These are phyloP conservation scores for Fusarium pininemorale DNA, from an alignment of 2,329 filamentous ascomycete genomes.

Conservation along the genomic window DNA sequence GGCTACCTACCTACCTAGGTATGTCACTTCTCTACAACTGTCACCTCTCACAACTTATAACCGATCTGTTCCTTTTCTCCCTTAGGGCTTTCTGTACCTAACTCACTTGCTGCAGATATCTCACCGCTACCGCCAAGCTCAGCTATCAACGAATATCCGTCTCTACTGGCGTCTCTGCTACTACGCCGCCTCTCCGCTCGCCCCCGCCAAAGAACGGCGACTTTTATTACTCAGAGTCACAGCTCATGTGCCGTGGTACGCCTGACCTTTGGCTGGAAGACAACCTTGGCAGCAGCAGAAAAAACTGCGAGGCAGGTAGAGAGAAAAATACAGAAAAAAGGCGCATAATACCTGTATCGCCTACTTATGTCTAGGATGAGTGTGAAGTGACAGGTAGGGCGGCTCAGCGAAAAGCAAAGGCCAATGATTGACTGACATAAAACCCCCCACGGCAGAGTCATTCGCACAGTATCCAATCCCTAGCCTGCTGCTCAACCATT, in stretches of 20 bases:
- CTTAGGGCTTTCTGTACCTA: background rate
- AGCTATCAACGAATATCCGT: slow-evolving; percentile 3
- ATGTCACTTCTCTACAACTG: background rate
- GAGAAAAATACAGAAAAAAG: slow-evolving; percentile 7
- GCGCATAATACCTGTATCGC: slow-evolving; percentile 6
- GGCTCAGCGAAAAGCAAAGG: background rate
- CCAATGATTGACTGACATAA: slow-evolving; percentile 31
- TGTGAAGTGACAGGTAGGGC: slow-evolving; percentile 1
- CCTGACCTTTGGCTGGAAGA: slow-evolving; percentile 27
- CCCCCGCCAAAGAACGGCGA: slow-evolving; percentile 15
- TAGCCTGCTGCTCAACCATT: slow-evolving; percentile 1
- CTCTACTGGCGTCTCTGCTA: slow-evolving; percentile 12
- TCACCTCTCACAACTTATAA: background rate
- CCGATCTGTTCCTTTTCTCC: background rate
- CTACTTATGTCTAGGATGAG: background rate
- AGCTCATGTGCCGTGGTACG: slow-evolving; percentile 24
- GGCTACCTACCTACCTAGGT: background rate
- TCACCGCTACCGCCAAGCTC: slow-evolving; percentile 3
- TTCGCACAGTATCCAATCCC: slow-evolving; percentile 9
- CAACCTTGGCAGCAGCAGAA: slow-evolving; percentile 11
- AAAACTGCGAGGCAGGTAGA: background rate
- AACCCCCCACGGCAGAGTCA: slow-evolving; percentile 31
- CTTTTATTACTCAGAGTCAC: slow-evolving; percentile 30
- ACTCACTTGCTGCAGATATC: background rate
- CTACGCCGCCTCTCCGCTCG: slow-evolving; percentile 3